Evolutionary conservation across 352 stramenopile species (phyloP).

Genomic region (Pythium sp.): DNA sequence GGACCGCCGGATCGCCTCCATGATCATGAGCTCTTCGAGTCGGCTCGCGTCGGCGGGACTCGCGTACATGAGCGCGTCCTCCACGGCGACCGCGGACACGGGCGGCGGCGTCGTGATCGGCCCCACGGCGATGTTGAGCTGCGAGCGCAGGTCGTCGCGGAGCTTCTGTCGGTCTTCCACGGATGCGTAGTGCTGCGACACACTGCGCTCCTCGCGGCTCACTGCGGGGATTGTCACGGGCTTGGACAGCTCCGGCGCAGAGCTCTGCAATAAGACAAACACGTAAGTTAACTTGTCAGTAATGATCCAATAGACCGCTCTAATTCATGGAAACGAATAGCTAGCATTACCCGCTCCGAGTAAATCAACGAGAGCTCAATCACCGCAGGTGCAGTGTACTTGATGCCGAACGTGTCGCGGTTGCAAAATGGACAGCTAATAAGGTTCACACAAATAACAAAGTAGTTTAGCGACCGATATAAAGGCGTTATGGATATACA

Average conservation of each 20-base stretch:
- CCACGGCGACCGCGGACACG: constrained; percentile 29
- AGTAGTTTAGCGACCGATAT: not conserved
- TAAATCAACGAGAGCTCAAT: constrained; percentile 48
- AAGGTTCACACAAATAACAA: constrained; percentile 13
- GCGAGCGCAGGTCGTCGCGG: constrained; percentile 67
- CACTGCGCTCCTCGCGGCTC: constrained; percentile 29
- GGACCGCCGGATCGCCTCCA: constrained; percentile 80
- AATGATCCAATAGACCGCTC: not conserved
- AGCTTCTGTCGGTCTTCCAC: constrained; percentile 73
- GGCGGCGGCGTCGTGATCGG: constrained; percentile 51
- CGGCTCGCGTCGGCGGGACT: constrained; percentile 51
- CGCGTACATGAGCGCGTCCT: constrained; percentile 28
- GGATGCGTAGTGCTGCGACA: constrained; percentile 50
- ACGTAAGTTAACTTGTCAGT: too few species aligned
- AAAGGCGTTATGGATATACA: not conserved
- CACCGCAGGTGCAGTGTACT: constrained; percentile 42
- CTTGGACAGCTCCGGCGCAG: constrained; percentile 18
- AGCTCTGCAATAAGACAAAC: too few species aligned
- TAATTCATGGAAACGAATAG: constrained; percentile 3
- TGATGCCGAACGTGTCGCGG: constrained; percentile 51
- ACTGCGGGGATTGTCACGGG: not conserved
- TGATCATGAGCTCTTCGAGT: constrained; percentile 78
- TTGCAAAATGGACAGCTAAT: constrained; percentile 83
- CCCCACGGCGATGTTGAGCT: constrained; percentile 59
- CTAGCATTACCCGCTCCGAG: constrained; percentile 25